Percentiles rank a stretch among this genome's conserved stretches.
These are phyloP conservation scores for Fusarium caatingaense DNA, from an alignment of 2,329 filamentous ascomycete genomes.

Conservation along the genomic window DNA sequence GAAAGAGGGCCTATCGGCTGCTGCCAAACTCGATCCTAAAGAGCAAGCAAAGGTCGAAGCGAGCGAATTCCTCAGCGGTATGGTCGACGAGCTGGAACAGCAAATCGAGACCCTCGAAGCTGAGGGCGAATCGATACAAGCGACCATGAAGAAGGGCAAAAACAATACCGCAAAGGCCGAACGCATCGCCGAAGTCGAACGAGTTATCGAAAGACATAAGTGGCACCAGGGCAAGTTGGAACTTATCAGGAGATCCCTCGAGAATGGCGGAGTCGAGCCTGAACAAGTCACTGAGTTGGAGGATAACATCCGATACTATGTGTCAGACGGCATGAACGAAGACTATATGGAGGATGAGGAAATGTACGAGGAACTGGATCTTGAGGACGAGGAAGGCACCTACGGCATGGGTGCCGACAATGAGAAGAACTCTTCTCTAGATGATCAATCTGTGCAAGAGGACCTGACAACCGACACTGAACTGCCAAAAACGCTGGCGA, in stretches of 20 bases:
- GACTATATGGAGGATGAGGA: constrained; percentile 95
- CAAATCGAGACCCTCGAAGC: constrained; percentile 95
- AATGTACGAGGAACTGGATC: constrained; percentile 93
- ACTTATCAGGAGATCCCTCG: constrained; percentile 86
- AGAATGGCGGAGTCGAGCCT: constrained; percentile 90
- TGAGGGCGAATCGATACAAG: constrained; percentile 86
- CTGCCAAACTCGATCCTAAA: constrained; percentile 94
- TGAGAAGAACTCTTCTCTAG: constrained; percentile 94
- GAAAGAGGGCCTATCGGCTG: constrained; percentile 93
- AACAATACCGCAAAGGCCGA: constrained; percentile 85
- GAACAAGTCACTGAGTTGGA: constrained; percentile 89
- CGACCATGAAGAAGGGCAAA: constrained; percentile 95
- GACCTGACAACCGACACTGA: constrained; percentile 73
- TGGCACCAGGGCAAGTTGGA: constrained; percentile 96
- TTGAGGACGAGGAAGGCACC: constrained; percentile 90
- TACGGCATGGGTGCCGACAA: constrained; percentile 84
- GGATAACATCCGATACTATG: constrained; percentile 94
- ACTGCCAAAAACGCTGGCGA: constrained; percentile 57
- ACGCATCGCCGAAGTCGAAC: constrained; percentile 86
- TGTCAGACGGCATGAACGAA: constrained; percentile 86
- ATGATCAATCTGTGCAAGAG: constrained; percentile 91
- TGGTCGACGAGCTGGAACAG: constrained; percentile 92
- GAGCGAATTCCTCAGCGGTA: constrained; percentile 84
- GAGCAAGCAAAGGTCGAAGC: constrained; percentile 94
- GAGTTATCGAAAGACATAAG: constrained; percentile 89